Evolutionary conservation across 2,329 filamentous ascomycete genomes (phyloP).

Genomic region (Fusarium falciforme): DNA sequence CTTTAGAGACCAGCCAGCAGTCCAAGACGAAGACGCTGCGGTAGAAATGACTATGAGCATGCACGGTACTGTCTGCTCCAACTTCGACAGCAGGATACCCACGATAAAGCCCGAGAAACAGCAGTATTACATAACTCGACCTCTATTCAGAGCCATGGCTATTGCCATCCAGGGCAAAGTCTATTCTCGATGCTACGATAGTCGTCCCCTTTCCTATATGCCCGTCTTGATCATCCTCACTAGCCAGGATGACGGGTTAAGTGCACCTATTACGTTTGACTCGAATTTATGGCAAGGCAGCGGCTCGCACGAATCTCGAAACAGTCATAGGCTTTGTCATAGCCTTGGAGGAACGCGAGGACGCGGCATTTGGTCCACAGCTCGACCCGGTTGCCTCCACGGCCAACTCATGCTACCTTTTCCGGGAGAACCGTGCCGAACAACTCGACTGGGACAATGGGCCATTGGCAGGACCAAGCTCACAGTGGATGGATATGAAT

Average conservation of each 20-base stretch:
- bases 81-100: neutral
- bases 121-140: neutral
- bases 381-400: neutral
- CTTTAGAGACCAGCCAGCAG: neutral
- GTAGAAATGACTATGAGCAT: neutral
- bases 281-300: neutral
- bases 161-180: neutral
- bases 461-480: neutral
- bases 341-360: neutral
- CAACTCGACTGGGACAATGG: neutral
- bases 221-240: constrained; percentile 10
- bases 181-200: neutral
- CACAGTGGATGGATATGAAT: neutral
- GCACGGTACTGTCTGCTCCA: neutral
- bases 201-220: neutral
- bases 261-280: constrained; percentile 7
- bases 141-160: neutral
- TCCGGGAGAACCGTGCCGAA: too few species aligned
- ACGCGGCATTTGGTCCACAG: neutral
- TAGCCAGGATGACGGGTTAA: constrained; percentile 3
- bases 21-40: neutral
- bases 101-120: neutral
- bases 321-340: constrained; percentile 1
- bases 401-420: neutral
- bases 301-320: neutral